phyloP scores from a whole-genome alignment of 805 yeast species.

The Pichia membranifaciens region DNA sequence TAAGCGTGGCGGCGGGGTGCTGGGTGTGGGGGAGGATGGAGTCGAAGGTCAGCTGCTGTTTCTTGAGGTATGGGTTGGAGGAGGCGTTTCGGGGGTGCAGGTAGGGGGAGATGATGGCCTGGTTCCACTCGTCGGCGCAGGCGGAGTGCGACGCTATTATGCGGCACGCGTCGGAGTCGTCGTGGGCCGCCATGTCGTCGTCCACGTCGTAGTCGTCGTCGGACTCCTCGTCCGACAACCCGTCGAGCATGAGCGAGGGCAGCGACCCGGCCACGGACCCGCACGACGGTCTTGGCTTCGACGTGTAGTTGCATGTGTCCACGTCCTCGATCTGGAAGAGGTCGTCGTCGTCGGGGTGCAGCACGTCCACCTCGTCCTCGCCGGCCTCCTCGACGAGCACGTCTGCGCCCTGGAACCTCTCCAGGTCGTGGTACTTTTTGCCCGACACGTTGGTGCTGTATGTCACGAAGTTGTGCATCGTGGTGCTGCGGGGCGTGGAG shows the following conservation, averaged over 20 bases:
- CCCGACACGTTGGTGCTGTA: no score
- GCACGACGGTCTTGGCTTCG: background rate
- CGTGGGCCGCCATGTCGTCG: no score
- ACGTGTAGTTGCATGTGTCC: slow-evolving; percentile 12
- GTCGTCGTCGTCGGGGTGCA: slow-evolving; percentile 15
- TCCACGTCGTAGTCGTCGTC: slow-evolving; percentile 1
- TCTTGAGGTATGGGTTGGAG: background rate
- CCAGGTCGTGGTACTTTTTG: no score
- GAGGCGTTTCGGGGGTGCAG: background rate
- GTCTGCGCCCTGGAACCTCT: no score
- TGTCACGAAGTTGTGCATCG: background rate
- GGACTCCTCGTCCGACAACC: background rate
- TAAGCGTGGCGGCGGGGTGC: background rate
- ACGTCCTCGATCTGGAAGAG: slow-evolving; percentile 21
- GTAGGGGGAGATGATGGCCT: background rate
- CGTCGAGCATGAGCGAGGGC: slow-evolving; percentile 15
- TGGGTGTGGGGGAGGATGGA: background rate
- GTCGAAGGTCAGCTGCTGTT: slow-evolving; percentile 4
- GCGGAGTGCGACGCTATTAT: background rate
- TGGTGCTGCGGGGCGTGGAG: background rate
- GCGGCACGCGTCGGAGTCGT: background rate
- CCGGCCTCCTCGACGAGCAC: background rate
- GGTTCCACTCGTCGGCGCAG: background rate
- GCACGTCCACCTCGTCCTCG: no score
- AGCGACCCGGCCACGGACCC: slow-evolving; percentile 12